These are phyloP conservation scores for Trametes polyzona DNA, from an alignment of 1,284 basidiomycete species.

Conservation along the genomic window DNA sequence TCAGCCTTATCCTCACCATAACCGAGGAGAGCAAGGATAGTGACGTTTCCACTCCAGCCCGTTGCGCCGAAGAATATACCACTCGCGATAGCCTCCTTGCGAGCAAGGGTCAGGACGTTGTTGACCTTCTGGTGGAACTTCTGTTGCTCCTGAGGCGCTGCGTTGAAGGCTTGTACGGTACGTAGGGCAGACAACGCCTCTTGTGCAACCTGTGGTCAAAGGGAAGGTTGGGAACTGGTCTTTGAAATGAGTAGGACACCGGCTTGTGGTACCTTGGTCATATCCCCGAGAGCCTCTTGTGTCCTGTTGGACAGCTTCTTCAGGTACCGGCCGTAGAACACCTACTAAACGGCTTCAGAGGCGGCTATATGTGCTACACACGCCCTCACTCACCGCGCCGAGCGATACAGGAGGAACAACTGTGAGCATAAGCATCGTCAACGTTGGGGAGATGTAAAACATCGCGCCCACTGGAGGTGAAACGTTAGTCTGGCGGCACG, in stretches of 20 bases:
- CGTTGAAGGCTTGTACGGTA: conserved; percentile 93
- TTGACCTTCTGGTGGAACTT: conserved; percentile 74
- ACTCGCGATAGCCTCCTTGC: conserved; percentile 88
- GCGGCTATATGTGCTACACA: not conserved
- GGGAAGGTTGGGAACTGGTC: not conserved
- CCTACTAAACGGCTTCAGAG: conserved; percentile 44
- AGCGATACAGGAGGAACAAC: conserved; percentile 96
- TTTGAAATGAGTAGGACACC: not conserved
- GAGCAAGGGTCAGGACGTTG: conserved; percentile 76
- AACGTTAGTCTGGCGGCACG: not conserved
- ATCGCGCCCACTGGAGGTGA: conserved; percentile 82
- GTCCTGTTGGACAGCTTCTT: conserved; percentile 91
- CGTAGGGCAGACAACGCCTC: conserved; percentile 93
- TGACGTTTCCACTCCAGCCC: conserved; percentile 95
- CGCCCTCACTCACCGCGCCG: conserved; percentile 71
- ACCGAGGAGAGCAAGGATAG: conserved; percentile 86
- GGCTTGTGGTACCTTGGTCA: conserved; percentile 85
- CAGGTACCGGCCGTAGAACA: conserved; percentile 95
- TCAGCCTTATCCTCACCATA: conserved; percentile 65
- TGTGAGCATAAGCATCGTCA: conserved; percentile 92
- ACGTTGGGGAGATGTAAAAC: conserved; percentile 91
- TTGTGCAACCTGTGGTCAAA: conserved; percentile 64
- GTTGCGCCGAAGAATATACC: conserved; percentile 94
- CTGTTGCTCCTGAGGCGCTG: conserved; percentile 69
- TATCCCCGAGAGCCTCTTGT: conserved; percentile 93